Evolutionary conservation across 2,329 filamentous ascomycete genomes (phyloP).

Genomic region (Fusarium piperis): DNA sequence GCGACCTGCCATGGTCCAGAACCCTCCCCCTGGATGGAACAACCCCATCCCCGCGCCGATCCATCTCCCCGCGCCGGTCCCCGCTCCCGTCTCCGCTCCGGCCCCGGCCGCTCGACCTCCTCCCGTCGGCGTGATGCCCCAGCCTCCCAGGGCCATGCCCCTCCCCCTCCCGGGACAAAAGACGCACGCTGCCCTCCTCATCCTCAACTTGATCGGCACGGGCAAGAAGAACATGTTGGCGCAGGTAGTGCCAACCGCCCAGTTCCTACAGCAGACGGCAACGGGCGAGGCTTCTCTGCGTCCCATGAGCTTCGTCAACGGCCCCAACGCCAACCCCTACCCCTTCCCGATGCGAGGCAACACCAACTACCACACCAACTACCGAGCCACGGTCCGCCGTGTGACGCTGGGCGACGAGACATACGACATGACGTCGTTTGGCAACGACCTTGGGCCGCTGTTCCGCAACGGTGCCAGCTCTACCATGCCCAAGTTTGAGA

Average conservation of each 20-base stretch:
- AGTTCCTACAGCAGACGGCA: slow-evolving; percentile 39
- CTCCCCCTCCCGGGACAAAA: slow-evolving; percentile 13
- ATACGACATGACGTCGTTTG: slow-evolving; percentile 40
- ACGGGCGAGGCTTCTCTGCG: slow-evolving; percentile 31
- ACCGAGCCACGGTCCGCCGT: slow-evolving; percentile 32
- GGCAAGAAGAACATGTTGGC: slow-evolving; percentile 46
- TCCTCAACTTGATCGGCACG: slow-evolving; percentile 41
- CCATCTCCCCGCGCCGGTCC: neutral
- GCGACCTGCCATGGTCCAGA: slow-evolving; percentile 8
- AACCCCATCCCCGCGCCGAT: neutral
- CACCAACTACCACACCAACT: neutral
- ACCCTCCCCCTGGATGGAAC: slow-evolving; percentile 20
- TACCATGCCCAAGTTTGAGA: slow-evolving; percentile 39
- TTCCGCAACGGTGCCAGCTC: slow-evolving; percentile 14
- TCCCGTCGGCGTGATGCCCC: slow-evolving; percentile 1
- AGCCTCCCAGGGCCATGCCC: slow-evolving; percentile 7
- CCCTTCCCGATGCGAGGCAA: slow-evolving; percentile 9
- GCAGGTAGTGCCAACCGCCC: slow-evolving; percentile 47
- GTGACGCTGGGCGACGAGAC: slow-evolving; percentile 34
- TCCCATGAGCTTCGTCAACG: slow-evolving; percentile 17
- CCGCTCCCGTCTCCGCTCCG: neutral
- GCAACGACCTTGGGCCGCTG: slow-evolving; percentile 41
- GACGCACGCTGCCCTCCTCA: slow-evolving; percentile 39
- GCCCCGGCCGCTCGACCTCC: neutral
- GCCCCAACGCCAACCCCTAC: neutral